Percentiles rank a stretch among this genome's conserved stretches.
phyloP scores from a whole-genome alignment of 306 rosid genomes.

The Cucumis cinereus region DNA sequence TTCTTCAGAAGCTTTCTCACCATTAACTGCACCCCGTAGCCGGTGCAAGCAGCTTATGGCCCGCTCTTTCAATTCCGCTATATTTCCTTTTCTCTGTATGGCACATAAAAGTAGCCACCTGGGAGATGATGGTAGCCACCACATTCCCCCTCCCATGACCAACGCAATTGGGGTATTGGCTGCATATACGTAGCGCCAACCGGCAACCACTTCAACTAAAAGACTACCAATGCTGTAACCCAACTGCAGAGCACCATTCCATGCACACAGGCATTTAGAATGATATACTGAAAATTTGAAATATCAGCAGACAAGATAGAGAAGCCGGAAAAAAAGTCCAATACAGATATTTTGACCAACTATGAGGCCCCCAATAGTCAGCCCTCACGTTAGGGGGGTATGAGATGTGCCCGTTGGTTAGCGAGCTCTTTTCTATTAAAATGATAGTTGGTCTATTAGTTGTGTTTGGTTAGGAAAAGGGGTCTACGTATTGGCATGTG shows the following conservation, averaged over 20 bases:
- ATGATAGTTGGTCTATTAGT: too few relatives aligned
- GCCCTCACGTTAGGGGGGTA: neutral
- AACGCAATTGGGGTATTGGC: constrained; percentile 52
- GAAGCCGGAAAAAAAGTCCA: neutral
- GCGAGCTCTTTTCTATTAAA: too few relatives aligned
- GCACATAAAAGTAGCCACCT: constrained; percentile 84
- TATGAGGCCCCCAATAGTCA: neutral
- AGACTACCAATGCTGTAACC: constrained; percentile 88
- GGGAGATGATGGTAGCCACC: constrained; percentile 87
- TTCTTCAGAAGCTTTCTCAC: constrained; percentile 46
- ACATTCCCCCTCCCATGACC: constrained; percentile 86
- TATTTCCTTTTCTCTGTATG: constrained; percentile 62
- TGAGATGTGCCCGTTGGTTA: too few relatives aligned
- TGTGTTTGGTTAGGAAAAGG: neutral
- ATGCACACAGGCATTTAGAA: neutral
- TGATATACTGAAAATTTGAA: neutral
- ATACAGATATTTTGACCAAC: neutral
- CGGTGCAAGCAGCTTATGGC: constrained; percentile 44
- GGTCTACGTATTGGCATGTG: neutral
- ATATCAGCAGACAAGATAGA: neutral
- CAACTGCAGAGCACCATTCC: constrained; percentile 33
- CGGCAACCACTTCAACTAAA: constrained; percentile 50
- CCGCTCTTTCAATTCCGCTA: constrained; percentile 28
- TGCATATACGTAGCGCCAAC: constrained; percentile 92
- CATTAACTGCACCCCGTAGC: constrained; percentile 48